Percentiles rank a stretch among this genome's conserved stretches.
These are phyloP conservation scores for Kokia cookei DNA, from an alignment of 441 rosid genomes.

Conservation along the genomic window DNA sequence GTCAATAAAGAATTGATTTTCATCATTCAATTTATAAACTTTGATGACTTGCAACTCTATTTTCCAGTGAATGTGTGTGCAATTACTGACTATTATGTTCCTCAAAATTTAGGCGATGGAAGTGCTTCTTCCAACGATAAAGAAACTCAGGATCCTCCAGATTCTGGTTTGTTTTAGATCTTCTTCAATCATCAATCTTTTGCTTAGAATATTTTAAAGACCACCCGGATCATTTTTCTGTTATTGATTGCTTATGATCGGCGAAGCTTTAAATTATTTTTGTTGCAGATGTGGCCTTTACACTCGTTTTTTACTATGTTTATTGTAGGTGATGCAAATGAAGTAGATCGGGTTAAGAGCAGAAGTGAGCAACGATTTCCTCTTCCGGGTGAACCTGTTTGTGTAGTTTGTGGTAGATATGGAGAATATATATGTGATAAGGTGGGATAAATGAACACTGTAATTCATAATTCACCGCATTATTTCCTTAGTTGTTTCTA, in stretches of 20 bases:
- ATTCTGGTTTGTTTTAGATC: slow-evolving; percentile 33
- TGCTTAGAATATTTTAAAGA: neutral
- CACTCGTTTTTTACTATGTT: neutral
- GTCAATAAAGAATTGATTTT: neutral
- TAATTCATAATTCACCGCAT: slow-evolving; percentile 7
- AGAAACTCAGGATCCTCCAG: slow-evolving; percentile 21
- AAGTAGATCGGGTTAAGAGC: slow-evolving; percentile 26
- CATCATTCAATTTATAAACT: neutral
- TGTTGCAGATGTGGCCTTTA: slow-evolving; percentile 1
- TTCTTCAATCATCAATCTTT: neutral
- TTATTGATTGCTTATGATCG: neutral
- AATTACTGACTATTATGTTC: neutral
- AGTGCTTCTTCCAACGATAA: slow-evolving; percentile 32
- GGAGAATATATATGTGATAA: slow-evolving; percentile 74
- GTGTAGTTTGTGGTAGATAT: slow-evolving; percentile 59
- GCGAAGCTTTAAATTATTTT: neutral
- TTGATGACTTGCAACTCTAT: neutral
- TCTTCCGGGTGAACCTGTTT: slow-evolving; percentile 56
- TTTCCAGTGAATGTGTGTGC: neutral
- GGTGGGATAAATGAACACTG: slow-evolving; percentile 24
- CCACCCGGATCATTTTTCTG: neutral
- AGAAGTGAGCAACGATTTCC: slow-evolving; percentile 51
- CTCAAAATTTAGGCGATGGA: slow-evolving; percentile 39
- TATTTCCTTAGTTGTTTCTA: neutral
- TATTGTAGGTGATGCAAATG: slow-evolving; percentile 22